Evolutionary conservation across 768 basidiomycete genomes (phyloP).

Genomic region (Dioszegia crocea): DNA sequence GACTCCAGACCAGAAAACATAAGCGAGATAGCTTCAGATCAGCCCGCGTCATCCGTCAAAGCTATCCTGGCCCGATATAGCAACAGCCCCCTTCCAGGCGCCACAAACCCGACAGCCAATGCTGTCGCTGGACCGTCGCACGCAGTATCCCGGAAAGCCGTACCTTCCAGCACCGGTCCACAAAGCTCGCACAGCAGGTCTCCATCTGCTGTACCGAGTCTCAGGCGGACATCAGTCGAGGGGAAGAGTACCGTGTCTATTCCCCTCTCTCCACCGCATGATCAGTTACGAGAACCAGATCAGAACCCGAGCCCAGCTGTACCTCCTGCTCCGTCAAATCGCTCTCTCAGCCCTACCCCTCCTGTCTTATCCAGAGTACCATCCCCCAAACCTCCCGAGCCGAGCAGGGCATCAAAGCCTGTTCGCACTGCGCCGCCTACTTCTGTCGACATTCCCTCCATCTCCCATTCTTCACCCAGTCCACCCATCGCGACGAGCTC

Average conservation of each 20-base stretch:
- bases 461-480: no score
- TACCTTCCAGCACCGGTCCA: neutral
- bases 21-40: neutral
- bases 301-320: neutral
- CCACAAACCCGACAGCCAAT: neutral
- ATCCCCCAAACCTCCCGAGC: conserved; percentile 15
- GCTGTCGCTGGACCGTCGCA: neutral
- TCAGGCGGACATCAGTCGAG: neutral
- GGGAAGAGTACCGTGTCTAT: neutral
- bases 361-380: neutral
- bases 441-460: no score
- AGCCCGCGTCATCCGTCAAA: conserved; percentile 17
- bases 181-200: neutral
- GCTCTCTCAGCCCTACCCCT: neutral
- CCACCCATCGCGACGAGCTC: no score
- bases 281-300: neutral
- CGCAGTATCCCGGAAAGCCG: neutral
- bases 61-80: conserved; percentile 23
- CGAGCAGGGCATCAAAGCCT: conserved; percentile 1
- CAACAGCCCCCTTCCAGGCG: neutral
- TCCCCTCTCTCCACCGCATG: neutral
- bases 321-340: neutral
- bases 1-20: conserved; percentile 5
- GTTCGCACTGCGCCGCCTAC: neutral
- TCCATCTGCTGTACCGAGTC: neutral